These are phyloP conservation scores for Pterothamnion heteromorphum DNA, from an alignment of 31 red algal species.

Conservation along the genomic window DNA sequence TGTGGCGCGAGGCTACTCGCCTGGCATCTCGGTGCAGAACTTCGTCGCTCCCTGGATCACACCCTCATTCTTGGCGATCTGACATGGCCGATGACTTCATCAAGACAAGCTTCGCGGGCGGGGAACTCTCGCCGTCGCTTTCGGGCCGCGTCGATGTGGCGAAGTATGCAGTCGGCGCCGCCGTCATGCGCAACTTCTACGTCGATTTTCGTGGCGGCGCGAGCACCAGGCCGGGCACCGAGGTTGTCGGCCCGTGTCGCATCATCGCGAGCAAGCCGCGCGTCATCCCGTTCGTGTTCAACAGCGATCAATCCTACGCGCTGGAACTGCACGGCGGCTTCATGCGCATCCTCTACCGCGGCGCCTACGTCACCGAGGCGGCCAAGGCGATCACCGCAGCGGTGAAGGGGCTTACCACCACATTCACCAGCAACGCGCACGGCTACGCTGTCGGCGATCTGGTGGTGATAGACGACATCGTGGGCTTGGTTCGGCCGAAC, in stretches of 20 bases:
- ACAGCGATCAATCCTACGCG: not conserved
- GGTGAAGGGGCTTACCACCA: not conserved
- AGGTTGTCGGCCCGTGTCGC: not conserved
- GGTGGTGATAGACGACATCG: too few species aligned
- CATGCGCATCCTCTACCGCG: not conserved
- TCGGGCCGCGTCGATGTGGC: not conserved
- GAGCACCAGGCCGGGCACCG: not conserved
- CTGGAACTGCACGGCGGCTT: not conserved
- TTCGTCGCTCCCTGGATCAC: too few species aligned
- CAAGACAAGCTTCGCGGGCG: too few species aligned
- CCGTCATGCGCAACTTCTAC: not conserved
- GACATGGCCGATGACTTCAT: too few species aligned
- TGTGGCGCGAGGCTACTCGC: too few species aligned
- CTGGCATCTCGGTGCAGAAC: too few species aligned
- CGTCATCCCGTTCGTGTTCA: not conserved
- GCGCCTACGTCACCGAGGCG: not conserved
- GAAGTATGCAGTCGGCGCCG: not conserved
- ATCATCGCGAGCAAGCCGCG: not conserved
- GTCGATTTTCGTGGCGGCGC: not conserved
- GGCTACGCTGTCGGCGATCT: too few species aligned
- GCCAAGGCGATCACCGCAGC: not conserved
- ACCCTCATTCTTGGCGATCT: too few species aligned
- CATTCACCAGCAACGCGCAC: too few species aligned
- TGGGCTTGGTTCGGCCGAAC: too few species aligned
- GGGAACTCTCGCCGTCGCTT: not conserved